Evolutionary conservation across 352 stramenopile genomes (phyloP), one percentile per base, ranked within the genome.

Genomic region (Phytophthora chlamydospora): DNA sequence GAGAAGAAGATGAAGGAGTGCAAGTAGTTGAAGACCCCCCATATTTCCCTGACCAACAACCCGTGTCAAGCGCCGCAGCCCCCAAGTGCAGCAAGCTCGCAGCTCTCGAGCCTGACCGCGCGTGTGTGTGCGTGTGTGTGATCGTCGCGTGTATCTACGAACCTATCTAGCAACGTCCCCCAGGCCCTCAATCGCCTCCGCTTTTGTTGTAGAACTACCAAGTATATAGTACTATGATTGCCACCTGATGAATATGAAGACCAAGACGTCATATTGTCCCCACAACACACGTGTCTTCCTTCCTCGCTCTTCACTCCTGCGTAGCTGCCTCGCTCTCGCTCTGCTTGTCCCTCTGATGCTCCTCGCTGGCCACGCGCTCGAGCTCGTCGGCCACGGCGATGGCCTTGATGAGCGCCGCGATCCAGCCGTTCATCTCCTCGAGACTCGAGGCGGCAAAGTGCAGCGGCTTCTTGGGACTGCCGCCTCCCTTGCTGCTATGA

Each of bases 361-460:
- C 58, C 10, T 70, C 51, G 7, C 43, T 54, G 1, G 58, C 48
- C 7, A 74, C 41, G 9, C 62, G 54, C 33, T 89, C 77, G 1
- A 85, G 63, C 19, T 81, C 78, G 42, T 89, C 78, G 1, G 75
- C 81, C 21, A 78, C 68, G 5, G 84, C 82, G 48, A 91, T 80
- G 32, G 82, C 79, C 33, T 85, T 78, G 58, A 81, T 76, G n/a
- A 91, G 47, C 13, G 72, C 67, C 0, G 65, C 69, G 53, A 91
- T 86, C 82, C 82, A 91, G 3, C 62, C 66, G 55, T 89, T 89
- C 78, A 91, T 85, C 43, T 87, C 79, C 8, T 85, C 77, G n/a
- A 91, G 77, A 32, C 68, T 80, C 8, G 43, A 66, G 6, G 78
- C 82, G 0, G 79, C 76, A 40, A 91, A 81, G 21, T 87, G 79